A percentile compares a stretch with the other conserved stretches of the same genome.
Evolutionary conservation across 2,329 filamentous ascomycete species (phyloP).

Genomic region (Pseudogymnoascus sp.): DNA sequence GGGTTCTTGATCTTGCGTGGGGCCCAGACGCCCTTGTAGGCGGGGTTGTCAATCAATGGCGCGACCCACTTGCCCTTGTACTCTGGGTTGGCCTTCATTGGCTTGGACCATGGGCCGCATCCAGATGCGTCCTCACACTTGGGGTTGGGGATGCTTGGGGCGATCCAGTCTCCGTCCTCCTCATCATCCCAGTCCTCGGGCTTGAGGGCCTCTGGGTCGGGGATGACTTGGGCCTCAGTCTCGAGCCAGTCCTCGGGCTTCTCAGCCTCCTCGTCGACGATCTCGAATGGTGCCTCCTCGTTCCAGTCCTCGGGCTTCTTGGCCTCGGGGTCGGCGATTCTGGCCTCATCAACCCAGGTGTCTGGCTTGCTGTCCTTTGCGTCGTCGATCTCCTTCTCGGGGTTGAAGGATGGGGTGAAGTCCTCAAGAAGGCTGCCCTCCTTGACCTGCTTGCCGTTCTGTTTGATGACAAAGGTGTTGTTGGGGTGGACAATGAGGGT

Average conservation of each 20-base stretch:
- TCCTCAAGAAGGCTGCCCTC: constrained; percentile 88
- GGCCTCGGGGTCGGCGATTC: constrained; percentile 85
- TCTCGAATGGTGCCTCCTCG: constrained; percentile 94
- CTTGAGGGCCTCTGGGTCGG: constrained; percentile 93
- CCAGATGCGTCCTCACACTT: constrained; percentile 91
- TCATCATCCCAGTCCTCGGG: constrained; percentile 99
- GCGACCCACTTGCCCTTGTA: constrained; percentile 99
- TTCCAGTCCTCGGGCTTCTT: constrained; percentile 98
- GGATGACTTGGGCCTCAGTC: constrained; percentile 70
- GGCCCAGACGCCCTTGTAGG: constrained; percentile 92
- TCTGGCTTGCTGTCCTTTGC: constrained; percentile 87
- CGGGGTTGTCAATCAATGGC: constrained; percentile 90
- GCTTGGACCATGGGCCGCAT: constrained; percentile 86
- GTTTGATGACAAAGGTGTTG: constrained; percentile 87
- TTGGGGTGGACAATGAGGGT: constrained; percentile 94
- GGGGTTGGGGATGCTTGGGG: constrained; percentile 86
- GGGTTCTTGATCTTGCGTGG: constrained; percentile 97
- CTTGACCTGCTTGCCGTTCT: constrained; percentile 84
- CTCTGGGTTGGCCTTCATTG: constrained; percentile 85
- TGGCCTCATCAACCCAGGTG: constrained; percentile 89
- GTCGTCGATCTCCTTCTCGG: constrained; percentile 89
- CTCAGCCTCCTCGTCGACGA: constrained; percentile 84
- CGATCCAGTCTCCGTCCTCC: constrained; percentile 95
- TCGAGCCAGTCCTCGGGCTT: constrained; percentile 96
- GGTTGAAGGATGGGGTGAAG: constrained; percentile 91